Percentiles rank a stretch among this genome's conserved stretches.
Evolutionary conservation across 768 basidiomycete genomes (phyloP).

Genomic region (Trametes gibbosa): DNA sequence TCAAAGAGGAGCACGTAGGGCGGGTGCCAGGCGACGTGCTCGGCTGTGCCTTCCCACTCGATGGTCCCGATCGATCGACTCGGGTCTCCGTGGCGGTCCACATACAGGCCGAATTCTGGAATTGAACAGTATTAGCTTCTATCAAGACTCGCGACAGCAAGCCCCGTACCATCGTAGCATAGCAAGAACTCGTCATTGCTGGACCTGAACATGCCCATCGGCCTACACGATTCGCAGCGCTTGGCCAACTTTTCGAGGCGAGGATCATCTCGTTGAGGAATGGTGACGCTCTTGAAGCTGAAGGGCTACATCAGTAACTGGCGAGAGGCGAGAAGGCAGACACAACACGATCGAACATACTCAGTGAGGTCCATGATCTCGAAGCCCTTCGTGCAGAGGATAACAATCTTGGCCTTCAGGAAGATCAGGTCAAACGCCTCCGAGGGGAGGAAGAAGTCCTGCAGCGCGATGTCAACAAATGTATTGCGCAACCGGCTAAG

Average conservation of each 20-base stretch:
- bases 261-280: constrained; percentile 79
- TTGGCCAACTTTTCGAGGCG: constrained; percentile 66
- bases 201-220: constrained; percentile 87
- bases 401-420: constrained; percentile 89
- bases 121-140: not conserved
- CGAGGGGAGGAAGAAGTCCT: constrained; percentile 90
- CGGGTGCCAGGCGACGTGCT: constrained; percentile 84
- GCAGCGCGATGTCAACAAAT: not conserved
- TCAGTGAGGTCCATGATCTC: constrained; percentile 97
- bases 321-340: not conserved
- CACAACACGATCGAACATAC: constrained; percentile 45
- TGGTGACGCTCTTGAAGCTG: constrained; percentile 86
- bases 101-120: constrained; percentile 87
- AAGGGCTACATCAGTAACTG: not conserved
- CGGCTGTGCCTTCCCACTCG: constrained; percentile 94
- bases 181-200: constrained; percentile 87
- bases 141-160: no score
- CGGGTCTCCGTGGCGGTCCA: constrained; percentile 88
- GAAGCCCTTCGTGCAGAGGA: constrained; percentile 91
- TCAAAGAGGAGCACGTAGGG: constrained; percentile 90
- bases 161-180: constrained; percentile 74
- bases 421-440: constrained; percentile 91
- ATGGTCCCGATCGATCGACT: constrained; percentile 68
- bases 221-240: constrained; percentile 76
- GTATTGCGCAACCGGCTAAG: no score